Evolutionary conservation across 768 basidiomycete genomes (phyloP).

Genomic region (Nidularia pulvinata): DNA sequence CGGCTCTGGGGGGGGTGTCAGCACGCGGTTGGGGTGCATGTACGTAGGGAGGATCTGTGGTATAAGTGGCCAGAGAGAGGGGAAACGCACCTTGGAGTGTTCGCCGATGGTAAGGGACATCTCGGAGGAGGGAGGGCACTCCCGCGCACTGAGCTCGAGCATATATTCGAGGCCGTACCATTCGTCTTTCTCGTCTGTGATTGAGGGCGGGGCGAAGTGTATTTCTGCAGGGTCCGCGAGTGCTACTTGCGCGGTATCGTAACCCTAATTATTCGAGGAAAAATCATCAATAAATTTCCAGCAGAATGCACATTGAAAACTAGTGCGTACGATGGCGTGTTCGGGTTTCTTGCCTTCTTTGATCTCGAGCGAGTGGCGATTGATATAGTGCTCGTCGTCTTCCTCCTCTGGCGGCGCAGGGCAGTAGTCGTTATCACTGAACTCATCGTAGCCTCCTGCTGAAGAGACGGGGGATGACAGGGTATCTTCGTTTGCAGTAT

Average conservation of each 20-base stretch:
- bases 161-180: conserved; percentile 45
- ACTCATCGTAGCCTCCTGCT: too few species aligned
- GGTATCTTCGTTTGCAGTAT: conserved; percentile 10
- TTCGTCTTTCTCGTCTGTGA: conserved; percentile 23
- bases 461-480: conserved; percentile 7
- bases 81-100: conserved; percentile 31
- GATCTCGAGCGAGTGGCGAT: conserved; percentile 24
- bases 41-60: too few species aligned
- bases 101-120: conserved; percentile 28
- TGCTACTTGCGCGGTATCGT: too few species aligned
- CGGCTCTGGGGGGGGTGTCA: conserved; percentile 27
- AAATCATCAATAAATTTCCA: too few species aligned
- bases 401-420: conserved; percentile 5
- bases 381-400: conserved; percentile 7
- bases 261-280: too few species aligned
- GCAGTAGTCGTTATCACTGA: conserved; percentile 5
- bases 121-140: conserved; percentile 26
- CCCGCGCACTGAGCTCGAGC: conserved; percentile 35
- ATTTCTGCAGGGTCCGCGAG: too few species aligned
- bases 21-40: too few species aligned
- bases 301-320: too few species aligned
- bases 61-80: neutral
- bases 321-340: conserved; percentile 18
- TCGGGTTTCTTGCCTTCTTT: conserved; percentile 37
- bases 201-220: too few species aligned